Base-by-base conservation (phyloP, 495 filamentous ascomycete species). In the Tetracladium marchalianum region DNA sequence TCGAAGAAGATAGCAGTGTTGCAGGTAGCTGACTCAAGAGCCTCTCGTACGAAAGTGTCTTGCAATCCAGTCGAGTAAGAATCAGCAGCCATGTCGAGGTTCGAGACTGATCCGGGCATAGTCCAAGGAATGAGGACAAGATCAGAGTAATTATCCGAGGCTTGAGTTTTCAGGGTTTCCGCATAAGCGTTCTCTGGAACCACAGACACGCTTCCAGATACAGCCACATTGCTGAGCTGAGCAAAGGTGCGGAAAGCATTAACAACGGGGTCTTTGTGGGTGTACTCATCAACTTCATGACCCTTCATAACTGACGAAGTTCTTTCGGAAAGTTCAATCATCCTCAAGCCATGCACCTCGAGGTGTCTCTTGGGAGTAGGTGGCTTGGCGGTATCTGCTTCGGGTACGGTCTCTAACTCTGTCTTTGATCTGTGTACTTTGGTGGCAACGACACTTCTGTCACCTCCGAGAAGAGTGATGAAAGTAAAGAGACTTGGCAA, bases 261-360 rank as follows among this genome's bases (percentile, higher is more conserved):
- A 22, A 96, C 77, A 0, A 96, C 86, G 5, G 92, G 88, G 54
- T 98, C 92, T 64, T 76, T 76, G 5, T 79, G 66, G 10, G 78
- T 76, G 51, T 83, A 80, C 15, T 89, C 86, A 9, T 90, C 87
- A 35, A 79, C 69, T 49, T 92, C 87, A 0, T 87, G 81, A 5
- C 94, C 86, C 55, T 88, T 84, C 92, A 98, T 98, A 44, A 95
- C 89, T 15, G 89, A 85, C 6, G 92, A 96, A 31, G 84, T 81
- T 71, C 92, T 88, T 50, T 98, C 89, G 0, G 87, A 92, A 17
- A 97, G 78, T 58, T 93, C 87, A 35, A 96, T 64, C 41, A 98
- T 69, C 1, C 90, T 84, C 17, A 95, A 65, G 32, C 89, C 92
- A 55, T 95, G 84, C 0, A 93, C 86, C 58, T 88, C 78, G 3